Base-by-base conservation (phyloP, 2,329 filamentous ascomycete genomes). In the Fusarium nematophilum region DNA sequence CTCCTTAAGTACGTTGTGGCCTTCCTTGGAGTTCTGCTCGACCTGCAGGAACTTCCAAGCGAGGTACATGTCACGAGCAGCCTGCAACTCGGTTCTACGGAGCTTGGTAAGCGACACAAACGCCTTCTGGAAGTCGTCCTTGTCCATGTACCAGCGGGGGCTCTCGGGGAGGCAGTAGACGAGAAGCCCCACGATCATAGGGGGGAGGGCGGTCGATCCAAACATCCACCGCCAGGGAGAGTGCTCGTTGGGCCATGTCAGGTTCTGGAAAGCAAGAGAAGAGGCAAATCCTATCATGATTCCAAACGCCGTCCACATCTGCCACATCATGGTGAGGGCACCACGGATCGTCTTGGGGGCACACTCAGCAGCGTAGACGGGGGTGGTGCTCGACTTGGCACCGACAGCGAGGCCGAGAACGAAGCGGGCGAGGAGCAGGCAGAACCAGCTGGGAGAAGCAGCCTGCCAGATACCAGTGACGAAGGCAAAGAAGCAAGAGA, bases 321-420 rank as follows among this genome's bases (percentile, higher is more conserved):
- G 81, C 90, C 90, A 93, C 65, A 87, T 88, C 90, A 94, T 93
- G 59, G 92, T 90, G 9, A 94, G 79, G 9, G 88, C 90, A 62
- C 90, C 89, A 62, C 89, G 84, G 46, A 92, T 87, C 5, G 78
- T 70, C 3, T 88, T 85, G 0, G 89, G 89, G 0, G 86, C 83
- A 39, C 85, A 89, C 71, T 92, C 90, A 2, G 90, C 89, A 1
- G 88, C 86, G 66, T 91, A 93, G 38, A 93, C 85, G 0, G 90
- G 90, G 0, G 88, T 84, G 1, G 81, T 86, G 5, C 81, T 82
- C 10, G 84, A 83, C 69, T 90, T 90, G 27, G 85, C 81, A 6
- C 88, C 88, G 60, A 90, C 88, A 2, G 86, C 88, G 34, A 92
- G 82, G 1, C 90, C 90, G 53, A 91, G 81, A 11, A 86, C 77